A percentile compares a stretch with the other conserved stretches of the same genome.
Evolutionary conservation across 2,329 filamentous ascomycete species (phyloP).

Genomic region (Parasarocladium wereldwijsianum): DNA sequence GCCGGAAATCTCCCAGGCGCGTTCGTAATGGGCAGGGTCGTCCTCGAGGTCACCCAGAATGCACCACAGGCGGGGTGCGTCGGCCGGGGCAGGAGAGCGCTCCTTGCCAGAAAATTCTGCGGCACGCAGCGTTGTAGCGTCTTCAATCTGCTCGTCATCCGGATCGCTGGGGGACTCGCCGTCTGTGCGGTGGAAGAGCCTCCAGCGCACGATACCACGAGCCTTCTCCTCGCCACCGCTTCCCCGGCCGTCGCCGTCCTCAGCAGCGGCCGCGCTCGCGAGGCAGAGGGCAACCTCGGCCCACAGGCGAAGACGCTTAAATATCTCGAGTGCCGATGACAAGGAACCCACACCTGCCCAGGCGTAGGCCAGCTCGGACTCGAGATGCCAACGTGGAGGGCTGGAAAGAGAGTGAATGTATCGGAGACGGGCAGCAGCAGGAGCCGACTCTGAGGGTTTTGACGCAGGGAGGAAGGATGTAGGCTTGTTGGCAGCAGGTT

Average conservation of each 20-base stretch:
- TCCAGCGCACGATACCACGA: slow-evolving; percentile 57
- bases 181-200: slow-evolving; percentile 56
- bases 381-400: slow-evolving; percentile 83
- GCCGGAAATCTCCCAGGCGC: slow-evolving; percentile 76
- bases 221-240: slow-evolving; percentile 64
- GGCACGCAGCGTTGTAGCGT: slow-evolving; percentile 40
- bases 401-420: slow-evolving; percentile 77
- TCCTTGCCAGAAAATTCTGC: slow-evolving; percentile 46
- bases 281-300: slow-evolving; percentile 87
- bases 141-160: slow-evolving; percentile 35
- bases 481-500: slow-evolving; percentile 25
- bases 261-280: slow-evolving; percentile 44
- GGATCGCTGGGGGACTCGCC: slow-evolving; percentile 17
- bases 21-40: slow-evolving; percentile 60
- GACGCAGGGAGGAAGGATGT: slow-evolving; percentile 71
- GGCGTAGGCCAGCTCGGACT: slow-evolving; percentile 82
- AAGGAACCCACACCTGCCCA: slow-evolving; percentile 85
- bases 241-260: slow-evolving; percentile 39
- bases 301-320: slow-evolving; percentile 86
- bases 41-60: slow-evolving; percentile 84
- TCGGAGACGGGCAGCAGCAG: slow-evolving; percentile 58
- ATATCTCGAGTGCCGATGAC: slow-evolving; percentile 84
- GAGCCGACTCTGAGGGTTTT: slow-evolving; percentile 63
- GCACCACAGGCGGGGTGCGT: slow-evolving; percentile 80
- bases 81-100: slow-evolving; percentile 53